phyloP scores from a whole-genome alignment of 495 filamentous ascomycete species.

The Hypoxylon lienhwacheense region DNA sequence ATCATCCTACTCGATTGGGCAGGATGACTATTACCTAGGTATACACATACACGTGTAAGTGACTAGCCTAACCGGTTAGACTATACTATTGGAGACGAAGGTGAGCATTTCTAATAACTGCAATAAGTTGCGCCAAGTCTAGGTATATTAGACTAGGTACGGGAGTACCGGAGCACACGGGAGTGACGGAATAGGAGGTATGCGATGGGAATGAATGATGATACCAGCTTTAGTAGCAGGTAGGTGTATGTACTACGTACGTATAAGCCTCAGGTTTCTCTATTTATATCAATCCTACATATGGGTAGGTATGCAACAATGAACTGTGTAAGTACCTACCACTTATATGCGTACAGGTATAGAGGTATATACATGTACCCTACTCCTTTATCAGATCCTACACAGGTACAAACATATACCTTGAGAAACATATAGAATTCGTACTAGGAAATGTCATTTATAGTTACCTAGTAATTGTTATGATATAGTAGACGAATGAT shows the following conservation, averaged over 20 bases:
- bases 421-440: no score
- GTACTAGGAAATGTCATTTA: no score
- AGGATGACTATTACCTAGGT: constrained; percentile 2
- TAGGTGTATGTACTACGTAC: neutral
- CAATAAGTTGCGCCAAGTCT: constrained; percentile 19
- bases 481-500: no score
- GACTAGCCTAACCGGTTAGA: constrained; percentile 8
- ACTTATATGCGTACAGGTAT: no score
- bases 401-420: no score
- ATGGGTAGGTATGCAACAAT: neutral
- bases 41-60: constrained; percentile 2
- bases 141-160: constrained; percentile 30
- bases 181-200: no score
- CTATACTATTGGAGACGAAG: constrained; percentile 17
- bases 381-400: constrained; percentile 3
- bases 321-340: neutral
- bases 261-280: constrained; percentile 14
- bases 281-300: constrained; percentile 23
- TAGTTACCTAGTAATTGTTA: no score
- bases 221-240: constrained; percentile 13
- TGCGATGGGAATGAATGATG: constrained; percentile 18
- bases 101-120: constrained; percentile 6
- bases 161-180: constrained; percentile 25
- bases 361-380: constrained; percentile 1
- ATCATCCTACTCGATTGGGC: constrained; percentile 21